A percentile compares a stretch with the other conserved stretches of the same genome.
Conservation (phyloP, 2,329 filamentous ascomycete species). For the Phialocephala subalpina region DNA sequence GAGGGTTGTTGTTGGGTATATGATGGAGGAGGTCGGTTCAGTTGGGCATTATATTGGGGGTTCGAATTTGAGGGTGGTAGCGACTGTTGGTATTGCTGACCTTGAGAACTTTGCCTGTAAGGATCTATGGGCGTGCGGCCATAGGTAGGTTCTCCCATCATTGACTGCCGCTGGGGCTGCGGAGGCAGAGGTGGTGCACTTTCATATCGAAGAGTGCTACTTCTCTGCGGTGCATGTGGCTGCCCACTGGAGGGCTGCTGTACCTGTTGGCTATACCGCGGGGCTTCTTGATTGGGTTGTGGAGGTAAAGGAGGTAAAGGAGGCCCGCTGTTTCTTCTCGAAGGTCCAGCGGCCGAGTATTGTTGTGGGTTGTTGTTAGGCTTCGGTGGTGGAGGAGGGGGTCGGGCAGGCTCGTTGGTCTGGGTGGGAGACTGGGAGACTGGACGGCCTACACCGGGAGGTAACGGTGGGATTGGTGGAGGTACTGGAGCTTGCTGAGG, state of each 20-base stretch:
- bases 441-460: slow-evolving; percentile 67
- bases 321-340: slow-evolving; percentile 40
- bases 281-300: slow-evolving; percentile 28
- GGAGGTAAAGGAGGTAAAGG: slow-evolving; percentile 45
- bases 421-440: slow-evolving; percentile 48
- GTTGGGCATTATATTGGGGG: slow-evolving; percentile 28
- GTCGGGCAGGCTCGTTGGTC: slow-evolving; percentile 38
- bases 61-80: slow-evolving; percentile 26
- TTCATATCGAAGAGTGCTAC: slow-evolving; percentile 43
- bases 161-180: slow-evolving; percentile 39
- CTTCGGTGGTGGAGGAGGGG: slow-evolving; percentile 46
- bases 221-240: slow-evolving; percentile 42
- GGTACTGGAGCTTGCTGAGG: slow-evolving; percentile 53
- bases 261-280: slow-evolving; percentile 35
- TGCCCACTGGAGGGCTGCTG: slow-evolving; percentile 29
- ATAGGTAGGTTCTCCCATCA: slow-evolving; percentile 37
- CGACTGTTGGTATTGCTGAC: slow-evolving; percentile 36
- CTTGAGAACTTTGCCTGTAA: slow-evolving; percentile 30
- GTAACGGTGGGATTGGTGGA: slow-evolving; percentile 76
- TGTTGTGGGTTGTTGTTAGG: slow-evolving; percentile 33
- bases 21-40: slow-evolving; percentile 32
- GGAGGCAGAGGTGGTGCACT: slow-evolving; percentile 41
- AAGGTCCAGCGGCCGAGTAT: slow-evolving; percentile 26
- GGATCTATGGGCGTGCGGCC: slow-evolving; percentile 39
- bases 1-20: slow-evolving; percentile 34